Evolutionary conservation across 2,329 filamentous ascomycete species (phyloP), one percentile per base, ranked within the genome.

Genomic region (Aureobasidium sp.): DNA sequence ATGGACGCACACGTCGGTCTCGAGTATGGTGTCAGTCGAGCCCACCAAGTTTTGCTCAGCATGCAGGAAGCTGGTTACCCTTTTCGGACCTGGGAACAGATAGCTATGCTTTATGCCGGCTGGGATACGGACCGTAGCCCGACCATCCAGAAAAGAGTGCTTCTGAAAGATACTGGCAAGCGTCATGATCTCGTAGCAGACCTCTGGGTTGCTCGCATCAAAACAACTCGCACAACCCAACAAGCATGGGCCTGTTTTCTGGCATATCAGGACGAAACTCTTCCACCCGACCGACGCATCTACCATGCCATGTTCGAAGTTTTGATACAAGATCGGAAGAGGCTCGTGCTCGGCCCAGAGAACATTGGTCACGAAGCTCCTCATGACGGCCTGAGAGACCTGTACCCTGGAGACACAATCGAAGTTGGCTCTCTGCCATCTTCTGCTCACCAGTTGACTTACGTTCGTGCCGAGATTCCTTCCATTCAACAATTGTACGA

Each of bases 231-330:
- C 30, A 84, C 81, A 3, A 66, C 79, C 41, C 74, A 79, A 56
- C 81, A 85, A 67, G 80, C 81, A 5, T 85, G 81, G 81, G 80
- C 80, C 19, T 81, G 78, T 57, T 85, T 83, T 62, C 64, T 81
- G 37, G 74, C 78, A 4, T 80, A 75, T 56, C 72, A 80, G 61
- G 69, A 74, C 19, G 66, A 69, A 12, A 64, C 63, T 7, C 59
- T 68, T 30, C 64, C 63, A 8, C 61, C 66, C n/a, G 65, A 67
- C 50, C 57, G 67, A 25, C 63, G 67, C 22, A 70, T 81, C 2
- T 80, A 80, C 56, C 66, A 74, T 49, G 79, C 76, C 30, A 81
- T 84, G 72, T 74, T 79, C 22, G 71, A 76, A 55, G 83, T 81
- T 58, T 63, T 84, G 14, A 65, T 76, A 8, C 68, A 70, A 55